Base-by-base conservation (phyloP, 2,329 filamentous ascomycete genomes). In the Claviceps paspali region DNA sequence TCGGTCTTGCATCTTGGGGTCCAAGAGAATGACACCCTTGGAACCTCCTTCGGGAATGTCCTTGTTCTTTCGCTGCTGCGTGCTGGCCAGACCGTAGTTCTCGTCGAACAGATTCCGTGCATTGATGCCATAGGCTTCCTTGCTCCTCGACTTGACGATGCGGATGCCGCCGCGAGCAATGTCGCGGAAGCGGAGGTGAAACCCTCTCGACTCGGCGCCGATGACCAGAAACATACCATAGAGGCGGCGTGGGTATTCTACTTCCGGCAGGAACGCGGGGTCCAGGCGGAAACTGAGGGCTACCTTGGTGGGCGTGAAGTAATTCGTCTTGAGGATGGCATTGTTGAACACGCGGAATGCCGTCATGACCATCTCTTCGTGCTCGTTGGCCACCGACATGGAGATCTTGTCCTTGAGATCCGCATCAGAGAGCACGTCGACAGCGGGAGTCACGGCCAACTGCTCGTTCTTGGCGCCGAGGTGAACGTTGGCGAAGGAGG, bases 201-300 rank as follows among this genome's bases (percentile, higher is more conserved):
- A 98, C 26, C 91, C 91, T 46, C 91, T 79, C 52, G 92, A 93
- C 62, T 98, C 91, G 9, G 91, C 88, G 51, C 85, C 86, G 59
- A 98, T 95, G 46, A 98, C 83, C 36, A 98, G 70, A 70, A 98
- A 98, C 91, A 98, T 98, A 46, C 91, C 91, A 51, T 91, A 98
- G 7, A 98, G 69, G 6, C 79, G 84, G 57, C 88, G 84, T 31
- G 91, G 83, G 59, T 98, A 98, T 61, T 98, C 91, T 37, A 87
- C 77, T 43, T 80, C 71, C 4, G 91, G 91, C 27, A 98, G 67
- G 72, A 98, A 98, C 29, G 65, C 70, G 6, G 86, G 84, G 54
- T 95, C 81, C 43, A 98, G 66, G 38, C 91, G 82, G 76, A 98
- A 98, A 65, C 86, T 94, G 48, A 98, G 72, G 8, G 91, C 91